Evolutionary conservation across 306 rosid species (phyloP).

Genomic region (Quercus suber): DNA sequence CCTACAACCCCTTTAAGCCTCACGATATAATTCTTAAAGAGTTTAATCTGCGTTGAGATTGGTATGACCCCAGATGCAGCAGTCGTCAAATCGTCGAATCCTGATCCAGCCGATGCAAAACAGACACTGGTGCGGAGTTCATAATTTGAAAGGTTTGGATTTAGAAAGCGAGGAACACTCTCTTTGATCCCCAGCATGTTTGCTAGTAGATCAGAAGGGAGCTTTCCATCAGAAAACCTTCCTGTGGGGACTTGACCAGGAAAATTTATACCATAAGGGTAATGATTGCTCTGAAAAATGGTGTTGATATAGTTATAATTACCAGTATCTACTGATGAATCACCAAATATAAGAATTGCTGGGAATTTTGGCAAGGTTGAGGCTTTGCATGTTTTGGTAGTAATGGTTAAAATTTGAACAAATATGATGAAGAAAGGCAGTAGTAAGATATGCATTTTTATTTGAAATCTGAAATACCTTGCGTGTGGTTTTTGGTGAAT

Average conservation of each 20-base stretch:
- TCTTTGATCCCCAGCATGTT: slow-evolving; percentile 47
- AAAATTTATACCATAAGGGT: slow-evolving; percentile 57
- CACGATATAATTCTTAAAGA: slow-evolving; percentile 39
- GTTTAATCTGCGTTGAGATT: slow-evolving; percentile 39
- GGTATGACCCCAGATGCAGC: slow-evolving; percentile 26
- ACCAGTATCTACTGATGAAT: slow-evolving; percentile 59
- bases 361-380: slow-evolving; percentile 33
- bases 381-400: slow-evolving; percentile 26
- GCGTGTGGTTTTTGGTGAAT: background rate
- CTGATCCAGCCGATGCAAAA: slow-evolving; percentile 56
- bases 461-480: background rate
- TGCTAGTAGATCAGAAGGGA: slow-evolving; percentile 49
- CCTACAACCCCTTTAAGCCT: slow-evolving; percentile 43
- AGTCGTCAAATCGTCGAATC: slow-evolving; percentile 47
- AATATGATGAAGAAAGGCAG: slow-evolving; percentile 9
- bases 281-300: slow-evolving; percentile 39
- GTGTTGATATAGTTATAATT: slow-evolving; percentile 61
- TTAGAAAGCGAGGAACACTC: slow-evolving; percentile 51
- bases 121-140: slow-evolving; percentile 52
- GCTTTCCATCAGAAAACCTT: slow-evolving; percentile 64
- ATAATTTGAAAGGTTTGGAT: slow-evolving; percentile 36
- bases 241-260: slow-evolving; percentile 54
- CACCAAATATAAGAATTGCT: slow-evolving; percentile 59
- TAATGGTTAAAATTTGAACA: slow-evolving; percentile 20
- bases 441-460: background rate